Evolutionary conservation across 352 stramenopile genomes (phyloP).

Genomic region (Globisporangium acanthophoron): DNA sequence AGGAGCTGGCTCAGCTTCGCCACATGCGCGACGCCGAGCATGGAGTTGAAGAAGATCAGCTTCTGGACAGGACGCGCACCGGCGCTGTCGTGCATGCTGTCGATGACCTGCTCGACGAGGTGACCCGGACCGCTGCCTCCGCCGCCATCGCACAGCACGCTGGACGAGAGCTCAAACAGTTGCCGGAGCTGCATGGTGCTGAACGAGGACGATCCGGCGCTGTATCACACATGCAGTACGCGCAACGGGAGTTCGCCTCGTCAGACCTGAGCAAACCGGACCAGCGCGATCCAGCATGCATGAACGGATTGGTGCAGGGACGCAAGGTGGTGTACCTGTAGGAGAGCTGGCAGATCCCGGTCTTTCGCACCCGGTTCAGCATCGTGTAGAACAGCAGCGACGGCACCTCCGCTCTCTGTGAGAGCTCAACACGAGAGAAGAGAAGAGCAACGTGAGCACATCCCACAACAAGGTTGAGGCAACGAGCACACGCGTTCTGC

Average conservation of each 20-base stretch:
- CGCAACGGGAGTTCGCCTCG: too few relatives aligned
- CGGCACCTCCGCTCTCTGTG: conserved; percentile 48
- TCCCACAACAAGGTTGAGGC: neutral
- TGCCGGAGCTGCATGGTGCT: conserved; percentile 44
- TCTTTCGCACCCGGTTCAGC: conserved; percentile 60
- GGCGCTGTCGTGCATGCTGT: conserved; percentile 30
- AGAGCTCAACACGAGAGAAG: neutral
- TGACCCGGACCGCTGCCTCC: conserved; percentile 13
- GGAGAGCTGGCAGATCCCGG: conserved; percentile 58
- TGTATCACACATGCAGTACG: conserved; percentile 3
- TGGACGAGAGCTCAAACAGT: conserved; percentile 48
- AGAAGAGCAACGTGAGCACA: neutral
- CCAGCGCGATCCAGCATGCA: too few relatives aligned
- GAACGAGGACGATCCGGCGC: conserved; percentile 25
- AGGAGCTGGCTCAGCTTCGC: conserved; percentile 30
- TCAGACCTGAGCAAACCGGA: neutral
- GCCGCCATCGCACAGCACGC: conserved; percentile 50
- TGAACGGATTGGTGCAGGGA: too few relatives aligned
- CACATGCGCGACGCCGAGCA: conserved; percentile 27
- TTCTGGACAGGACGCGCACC: conserved; percentile 36
- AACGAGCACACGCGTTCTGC: neutral
- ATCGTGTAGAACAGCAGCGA: conserved; percentile 70
- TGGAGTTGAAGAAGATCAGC: conserved; percentile 68
- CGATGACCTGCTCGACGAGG: conserved; percentile 47
- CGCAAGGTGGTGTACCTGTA: conserved; percentile 23